Evolutionary conservation across 495 filamentous ascomycete genomes (phyloP), one percentile per base, ranked within the genome.

Genomic region (Paragyromitra xinjiangensis): DNA sequence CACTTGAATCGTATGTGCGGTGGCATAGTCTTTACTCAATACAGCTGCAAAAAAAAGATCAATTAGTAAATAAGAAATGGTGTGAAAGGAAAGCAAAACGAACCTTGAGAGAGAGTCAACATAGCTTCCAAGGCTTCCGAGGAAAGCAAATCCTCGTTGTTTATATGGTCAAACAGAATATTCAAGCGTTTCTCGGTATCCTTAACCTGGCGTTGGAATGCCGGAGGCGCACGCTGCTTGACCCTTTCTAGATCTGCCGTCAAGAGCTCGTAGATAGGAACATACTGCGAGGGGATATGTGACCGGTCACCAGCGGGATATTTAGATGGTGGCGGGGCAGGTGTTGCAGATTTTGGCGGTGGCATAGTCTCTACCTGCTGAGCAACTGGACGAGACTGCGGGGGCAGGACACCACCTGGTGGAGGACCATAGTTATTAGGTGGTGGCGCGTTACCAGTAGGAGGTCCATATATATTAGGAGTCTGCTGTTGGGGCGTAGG

Each of bases 81-180:
- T 56, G 37, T 40, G 34, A 37, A 37, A 4, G 40, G 39, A 12
- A 62, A 59, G 9, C 19, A 29, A 44, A 64, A 62, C 61, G 64
- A 76, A 82, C 80, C 81, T 71, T 55, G 78, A 7, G 81, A 80
- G 26, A 83, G 71, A 26, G 44, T 68, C 44, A 85, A 84, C 88
- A 93, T 87, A 62, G 90, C 87, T 71, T 89, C 85, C 55, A 98
- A 86, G 6, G 95, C 97, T 80, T 94, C 93, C 37, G 90, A 87
- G 82, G 90, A 92, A 64, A 98, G 86, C 29, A 99, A 85, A 73
- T 97, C 93, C 81, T 93, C 92, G 81, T 98, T 98, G 86, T 98
- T 98, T 64, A 99, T 86, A 83, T 97, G 94, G 81, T 98, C 94
- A 84, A 97, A 99, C 9, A 99, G 88, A 66, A 97, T 91, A 76